These are phyloP conservation scores for Phialophora chinensis DNA, from an alignment of 2,329 filamentous ascomycete species.

Conservation along the genomic window DNA sequence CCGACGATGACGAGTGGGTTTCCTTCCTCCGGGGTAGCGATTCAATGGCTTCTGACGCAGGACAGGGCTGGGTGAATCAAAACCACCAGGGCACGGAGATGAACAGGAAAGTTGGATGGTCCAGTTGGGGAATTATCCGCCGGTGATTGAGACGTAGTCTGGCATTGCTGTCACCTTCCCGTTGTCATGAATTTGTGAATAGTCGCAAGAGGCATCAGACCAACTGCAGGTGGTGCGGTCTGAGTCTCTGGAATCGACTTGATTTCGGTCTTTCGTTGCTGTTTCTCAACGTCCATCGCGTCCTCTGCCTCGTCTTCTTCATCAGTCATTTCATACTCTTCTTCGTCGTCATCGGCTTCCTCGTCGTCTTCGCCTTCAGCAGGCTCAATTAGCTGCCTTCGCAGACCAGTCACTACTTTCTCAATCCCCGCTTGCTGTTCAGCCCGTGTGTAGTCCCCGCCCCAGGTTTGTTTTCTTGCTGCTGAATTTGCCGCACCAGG, in stretches of 20 bases:
- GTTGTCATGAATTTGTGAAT: constrained; percentile 60
- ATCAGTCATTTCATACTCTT: constrained; percentile 56
- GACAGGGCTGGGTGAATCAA: background rate
- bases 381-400: constrained; percentile 63
- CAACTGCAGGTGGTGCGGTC: constrained; percentile 38
- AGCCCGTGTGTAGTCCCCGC: constrained; percentile 73
- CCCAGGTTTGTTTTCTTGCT: constrained; percentile 56
- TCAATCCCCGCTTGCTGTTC: constrained; percentile 71
- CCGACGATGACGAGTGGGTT: constrained; percentile 16
- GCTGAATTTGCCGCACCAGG: constrained; percentile 55
- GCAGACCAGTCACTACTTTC: constrained; percentile 74
- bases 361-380: constrained; percentile 50
- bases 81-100: background rate
- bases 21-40: constrained; percentile 9
- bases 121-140: constrained; percentile 9
- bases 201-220: constrained; percentile 52
- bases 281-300: constrained; percentile 48
- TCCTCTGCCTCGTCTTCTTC: constrained; percentile 58
- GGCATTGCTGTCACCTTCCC: constrained; percentile 41
- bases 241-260: constrained; percentile 47
- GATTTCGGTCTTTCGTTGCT: constrained; percentile 39
- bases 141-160: background rate
- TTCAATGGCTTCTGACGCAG: background rate
- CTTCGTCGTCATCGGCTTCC: constrained; percentile 59
- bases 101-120: background rate